Percentiles rank a stretch among this genome's conserved stretches.
These are phyloP conservation scores for Puccinellia tenuiflora DNA, from an alignment of 176 grass and related monocot species.

Conservation along the genomic window DNA sequence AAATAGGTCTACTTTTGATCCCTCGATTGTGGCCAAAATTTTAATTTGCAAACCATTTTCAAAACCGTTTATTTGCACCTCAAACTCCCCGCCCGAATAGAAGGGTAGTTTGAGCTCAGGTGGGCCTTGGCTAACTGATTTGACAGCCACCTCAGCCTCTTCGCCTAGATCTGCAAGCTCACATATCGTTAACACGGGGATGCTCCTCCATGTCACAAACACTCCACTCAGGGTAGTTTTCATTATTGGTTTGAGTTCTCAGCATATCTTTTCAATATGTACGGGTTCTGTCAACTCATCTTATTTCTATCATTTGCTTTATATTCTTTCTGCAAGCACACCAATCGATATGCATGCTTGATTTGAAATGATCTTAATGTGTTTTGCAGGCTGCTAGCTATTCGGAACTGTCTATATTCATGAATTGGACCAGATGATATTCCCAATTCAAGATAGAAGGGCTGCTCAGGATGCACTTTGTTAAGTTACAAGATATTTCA, in stretches of 20 bases:
- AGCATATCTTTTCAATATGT: neutral
- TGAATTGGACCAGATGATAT: neutral
- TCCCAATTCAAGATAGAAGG: neutral
- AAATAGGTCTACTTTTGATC: neutral
- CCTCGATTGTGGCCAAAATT: neutral
- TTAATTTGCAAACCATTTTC: neutral
- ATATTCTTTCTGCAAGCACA: neutral
- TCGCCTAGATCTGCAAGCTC: neutral
- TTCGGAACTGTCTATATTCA: neutral
- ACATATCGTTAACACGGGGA: neutral
- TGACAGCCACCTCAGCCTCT: neutral
- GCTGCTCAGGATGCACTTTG: neutral
- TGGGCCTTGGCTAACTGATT: neutral
- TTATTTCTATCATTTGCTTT: neutral
- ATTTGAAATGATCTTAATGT: neutral
- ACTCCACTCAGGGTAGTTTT: too few species aligned
- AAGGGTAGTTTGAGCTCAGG: neutral
- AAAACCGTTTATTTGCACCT: neutral
- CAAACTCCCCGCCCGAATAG: neutral
- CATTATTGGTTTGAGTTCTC: neutral
- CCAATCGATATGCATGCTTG: neutral
- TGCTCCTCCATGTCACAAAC: neutral
- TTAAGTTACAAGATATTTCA: constrained; percentile 4
- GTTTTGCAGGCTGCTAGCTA: neutral
- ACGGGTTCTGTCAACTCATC: neutral